Conservation (phyloP, 176 grass and related monocot genomes). For the Themeda triandra region DNA sequence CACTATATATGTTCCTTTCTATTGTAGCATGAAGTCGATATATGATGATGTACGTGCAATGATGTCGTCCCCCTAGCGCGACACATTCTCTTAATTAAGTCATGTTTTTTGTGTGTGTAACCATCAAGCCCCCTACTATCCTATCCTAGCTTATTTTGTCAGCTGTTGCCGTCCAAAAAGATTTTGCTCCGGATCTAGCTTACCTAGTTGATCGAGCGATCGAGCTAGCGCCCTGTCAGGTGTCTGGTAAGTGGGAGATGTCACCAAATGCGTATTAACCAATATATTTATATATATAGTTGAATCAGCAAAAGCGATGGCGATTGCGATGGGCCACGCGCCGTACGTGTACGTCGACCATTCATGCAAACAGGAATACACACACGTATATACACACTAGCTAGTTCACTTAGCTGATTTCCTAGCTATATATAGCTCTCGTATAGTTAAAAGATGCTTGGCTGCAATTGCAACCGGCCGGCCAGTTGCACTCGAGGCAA, state of each 20-base stretch:
- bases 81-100: neutral
- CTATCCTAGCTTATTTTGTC: neutral
- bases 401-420: neutral
- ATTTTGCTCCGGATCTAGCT: conserved; percentile 29
- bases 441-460: neutral
- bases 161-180: conserved; percentile 14
- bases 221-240: neutral
- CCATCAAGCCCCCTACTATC: neutral
- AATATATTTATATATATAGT: neutral
- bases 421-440: no score
- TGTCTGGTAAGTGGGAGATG: conserved; percentile 13
- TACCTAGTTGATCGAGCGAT: neutral
- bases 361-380: neutral
- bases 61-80: neutral
- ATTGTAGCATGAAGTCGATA: neutral
- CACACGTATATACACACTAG: neutral
- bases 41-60: neutral
- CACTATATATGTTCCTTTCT: neutral
- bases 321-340: neutral
- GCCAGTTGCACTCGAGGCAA: neutral
- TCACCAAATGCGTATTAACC: conserved; percentile 9
- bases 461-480: neutral
- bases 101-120: neutral
- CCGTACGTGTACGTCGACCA: no score
- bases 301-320: neutral